Evolutionary conservation across 2,329 filamentous ascomycete species (phyloP).

Genomic region (Ascocoryne sarcoides): DNA sequence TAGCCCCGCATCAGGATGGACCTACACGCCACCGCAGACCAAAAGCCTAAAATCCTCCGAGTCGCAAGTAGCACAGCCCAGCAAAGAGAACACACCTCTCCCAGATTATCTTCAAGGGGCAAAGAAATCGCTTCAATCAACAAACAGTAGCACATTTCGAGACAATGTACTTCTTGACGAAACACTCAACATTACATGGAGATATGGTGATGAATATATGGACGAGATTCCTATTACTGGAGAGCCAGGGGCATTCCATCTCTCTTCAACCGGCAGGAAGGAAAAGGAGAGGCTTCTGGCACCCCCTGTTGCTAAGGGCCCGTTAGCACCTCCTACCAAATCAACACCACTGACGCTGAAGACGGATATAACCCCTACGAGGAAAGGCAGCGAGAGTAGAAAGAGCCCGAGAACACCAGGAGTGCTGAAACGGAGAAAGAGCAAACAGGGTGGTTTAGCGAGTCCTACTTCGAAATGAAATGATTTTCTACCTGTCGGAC

Average conservation of each 20-base stretch:
- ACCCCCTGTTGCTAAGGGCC: slow-evolving; percentile 10
- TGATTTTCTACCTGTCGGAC: too few species aligned
- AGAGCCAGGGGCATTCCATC: slow-evolving; percentile 55
- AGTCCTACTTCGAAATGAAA: too few species aligned
- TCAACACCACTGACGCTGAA: slow-evolving; percentile 18
- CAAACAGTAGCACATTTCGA: slow-evolving; percentile 20
- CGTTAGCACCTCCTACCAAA: slow-evolving; percentile 10
- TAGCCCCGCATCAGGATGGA: slow-evolving; percentile 41
- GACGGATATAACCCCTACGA: slow-evolving; percentile 21
- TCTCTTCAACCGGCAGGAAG: slow-evolving; percentile 49
- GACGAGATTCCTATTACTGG: slow-evolving; percentile 62
- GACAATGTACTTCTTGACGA: slow-evolving; percentile 39
- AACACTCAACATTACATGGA: slow-evolving; percentile 47
- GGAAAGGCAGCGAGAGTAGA: slow-evolving; percentile 23
- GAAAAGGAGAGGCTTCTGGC: slow-evolving; percentile 23
- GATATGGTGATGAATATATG: slow-evolving; percentile 55
- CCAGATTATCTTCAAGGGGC: slow-evolving; percentile 29
- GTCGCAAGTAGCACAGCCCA: slow-evolving; percentile 19
- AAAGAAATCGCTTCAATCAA: slow-evolving; percentile 15
- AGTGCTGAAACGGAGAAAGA: slow-evolving; percentile 33
- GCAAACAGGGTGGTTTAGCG: slow-evolving; percentile 16
- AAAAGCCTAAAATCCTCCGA: slow-evolving; percentile 14
- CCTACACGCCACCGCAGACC: slow-evolving; percentile 24
- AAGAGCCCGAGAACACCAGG: slow-evolving; percentile 29
- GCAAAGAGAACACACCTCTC: slow-evolving; percentile 36